Conservation (phyloP, 2,329 filamentous ascomycete species). For the Alternaria triticina region DNA sequence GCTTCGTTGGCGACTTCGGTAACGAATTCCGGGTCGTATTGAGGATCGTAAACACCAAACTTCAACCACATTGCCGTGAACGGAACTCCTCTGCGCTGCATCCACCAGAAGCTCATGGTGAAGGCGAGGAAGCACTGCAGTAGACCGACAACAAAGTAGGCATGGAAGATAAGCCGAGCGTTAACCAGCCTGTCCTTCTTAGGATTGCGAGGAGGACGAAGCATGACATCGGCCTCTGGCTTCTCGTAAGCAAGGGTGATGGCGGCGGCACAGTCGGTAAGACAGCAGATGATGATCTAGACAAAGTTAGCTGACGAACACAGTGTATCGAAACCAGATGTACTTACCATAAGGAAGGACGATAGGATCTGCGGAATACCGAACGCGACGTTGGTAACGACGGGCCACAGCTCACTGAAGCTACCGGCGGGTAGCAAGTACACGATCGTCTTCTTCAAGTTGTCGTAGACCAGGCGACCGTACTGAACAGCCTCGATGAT, state of each 20-base stretch:
- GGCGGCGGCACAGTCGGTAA: conserved; percentile 71
- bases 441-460: conserved; percentile 77
- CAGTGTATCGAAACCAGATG: not conserved
- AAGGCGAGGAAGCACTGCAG: conserved; percentile 51
- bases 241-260: conserved; percentile 78
- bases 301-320: not conserved
- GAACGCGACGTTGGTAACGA: conserved; percentile 74
- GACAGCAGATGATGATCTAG: conserved; percentile 61
- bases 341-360: conserved; percentile 68
- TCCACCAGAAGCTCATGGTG: conserved; percentile 56
- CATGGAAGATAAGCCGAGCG: conserved; percentile 73
- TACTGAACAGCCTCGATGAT: conserved; percentile 76
- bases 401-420: conserved; percentile 78
- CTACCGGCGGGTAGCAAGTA: conserved; percentile 75
- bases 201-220: conserved; percentile 70
- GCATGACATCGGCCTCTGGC: conserved; percentile 76
- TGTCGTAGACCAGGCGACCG: conserved; percentile 79
- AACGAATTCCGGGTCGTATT: conserved; percentile 35
- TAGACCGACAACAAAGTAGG: conserved; percentile 74
- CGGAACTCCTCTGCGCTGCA: conserved; percentile 57
- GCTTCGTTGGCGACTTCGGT: conserved; percentile 65
- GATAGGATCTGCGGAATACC: conserved; percentile 76
- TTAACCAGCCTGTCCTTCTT: conserved; percentile 76
- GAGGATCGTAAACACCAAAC: conserved; percentile 34
- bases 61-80: conserved; percentile 72